phyloP scores from a whole-genome alignment of 148 eudicot species.

The Amaranthus hypochondriacus region DNA sequence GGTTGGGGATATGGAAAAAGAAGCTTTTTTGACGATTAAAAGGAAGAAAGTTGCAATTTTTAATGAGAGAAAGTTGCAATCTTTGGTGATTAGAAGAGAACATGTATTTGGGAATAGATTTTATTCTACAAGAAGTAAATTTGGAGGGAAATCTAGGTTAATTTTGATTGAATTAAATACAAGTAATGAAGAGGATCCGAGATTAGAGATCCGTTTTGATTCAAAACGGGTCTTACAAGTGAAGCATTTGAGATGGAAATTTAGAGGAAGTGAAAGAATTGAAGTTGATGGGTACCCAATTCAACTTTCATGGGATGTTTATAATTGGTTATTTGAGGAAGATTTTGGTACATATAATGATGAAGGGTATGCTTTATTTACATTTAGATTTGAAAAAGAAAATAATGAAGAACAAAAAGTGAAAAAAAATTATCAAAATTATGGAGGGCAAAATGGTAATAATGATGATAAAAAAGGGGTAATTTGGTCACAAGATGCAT shows the following conservation, averaged over 20 bases:
- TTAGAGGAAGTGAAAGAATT: slow-evolving; percentile 70
- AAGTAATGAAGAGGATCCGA: slow-evolving; percentile 37
- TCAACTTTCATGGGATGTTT: slow-evolving; percentile 73
- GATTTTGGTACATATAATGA: slow-evolving; percentile 27
- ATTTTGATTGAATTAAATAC: slow-evolving; percentile 50
- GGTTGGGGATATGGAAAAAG: slow-evolving; percentile 38
- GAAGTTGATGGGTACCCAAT: slow-evolving; percentile 56
- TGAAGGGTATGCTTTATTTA: slow-evolving; percentile 63
- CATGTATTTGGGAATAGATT: slow-evolving; percentile 49
- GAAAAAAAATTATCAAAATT: not conserved
- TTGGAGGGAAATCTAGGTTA: slow-evolving; percentile 38
- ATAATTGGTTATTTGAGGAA: slow-evolving; percentile 60
- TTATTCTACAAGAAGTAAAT: slow-evolving; percentile 37
- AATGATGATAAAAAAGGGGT: slow-evolving; percentile 6
- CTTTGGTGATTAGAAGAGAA: slow-evolving; percentile 53
- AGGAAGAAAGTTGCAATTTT: not conserved
- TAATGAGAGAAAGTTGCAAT: slow-evolving; percentile 13
- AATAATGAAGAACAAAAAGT: not conserved
- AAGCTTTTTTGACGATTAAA: slow-evolving; percentile 29
- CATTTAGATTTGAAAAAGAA: slow-evolving; percentile 47
- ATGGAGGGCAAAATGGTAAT: not conserved
- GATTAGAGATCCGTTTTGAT: slow-evolving; percentile 44
- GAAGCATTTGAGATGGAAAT: slow-evolving; percentile 74
- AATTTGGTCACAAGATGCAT: slow-evolving; percentile 42
- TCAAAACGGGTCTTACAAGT: slow-evolving; percentile 43